Evolutionary conservation across 2,329 filamentous ascomycete genomes (phyloP).

Genomic region (Drechslera avenae): DNA sequence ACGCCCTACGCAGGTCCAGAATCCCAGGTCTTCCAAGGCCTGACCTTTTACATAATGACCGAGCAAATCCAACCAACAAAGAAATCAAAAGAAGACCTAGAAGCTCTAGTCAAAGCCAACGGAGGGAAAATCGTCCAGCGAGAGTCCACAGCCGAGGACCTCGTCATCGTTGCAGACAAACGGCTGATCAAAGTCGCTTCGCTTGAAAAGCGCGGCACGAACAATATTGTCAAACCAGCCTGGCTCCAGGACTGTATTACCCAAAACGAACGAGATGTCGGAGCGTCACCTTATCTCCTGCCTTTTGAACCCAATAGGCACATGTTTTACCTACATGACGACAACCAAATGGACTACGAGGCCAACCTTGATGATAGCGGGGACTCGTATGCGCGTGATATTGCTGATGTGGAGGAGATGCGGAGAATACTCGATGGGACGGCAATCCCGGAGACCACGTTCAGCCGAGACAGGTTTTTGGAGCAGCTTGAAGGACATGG

Average conservation of each 20-base stretch:
- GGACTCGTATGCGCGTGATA: constrained; percentile 81
- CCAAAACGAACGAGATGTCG: constrained; percentile 59
- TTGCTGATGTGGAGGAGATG: constrained; percentile 66
- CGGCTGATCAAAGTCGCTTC: constrained; percentile 81
- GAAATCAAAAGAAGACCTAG: constrained; percentile 77
- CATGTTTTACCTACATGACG: constrained; percentile 70
- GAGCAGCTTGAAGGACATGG: constrained; percentile 38
- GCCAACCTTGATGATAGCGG: constrained; percentile 75
- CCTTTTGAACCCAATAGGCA: constrained; percentile 70
- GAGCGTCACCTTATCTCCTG: constrained; percentile 63
- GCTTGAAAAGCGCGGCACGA: constrained; percentile 71
- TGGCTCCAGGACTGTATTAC: constrained; percentile 86
- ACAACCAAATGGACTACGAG: constrained; percentile 60
- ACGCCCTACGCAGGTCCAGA: constrained; percentile 62
- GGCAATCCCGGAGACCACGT: constrained; percentile 27
- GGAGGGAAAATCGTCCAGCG: constrained; percentile 81
- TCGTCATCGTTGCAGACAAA: constrained; percentile 79
- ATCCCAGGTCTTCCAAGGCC: constrained; percentile 71
- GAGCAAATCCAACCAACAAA: constrained; percentile 73
- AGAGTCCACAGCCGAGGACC: constrained; percentile 64
- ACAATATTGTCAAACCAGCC: constrained; percentile 74
- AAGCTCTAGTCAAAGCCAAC: constrained; percentile 79
- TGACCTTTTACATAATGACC: constrained; percentile 83
- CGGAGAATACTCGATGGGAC: constrained; percentile 49
- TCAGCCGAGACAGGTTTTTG: constrained; percentile 29